Evolutionary conservation across 352 stramenopile genomes (phyloP).

Genomic region (Pythium angustatum): DNA sequence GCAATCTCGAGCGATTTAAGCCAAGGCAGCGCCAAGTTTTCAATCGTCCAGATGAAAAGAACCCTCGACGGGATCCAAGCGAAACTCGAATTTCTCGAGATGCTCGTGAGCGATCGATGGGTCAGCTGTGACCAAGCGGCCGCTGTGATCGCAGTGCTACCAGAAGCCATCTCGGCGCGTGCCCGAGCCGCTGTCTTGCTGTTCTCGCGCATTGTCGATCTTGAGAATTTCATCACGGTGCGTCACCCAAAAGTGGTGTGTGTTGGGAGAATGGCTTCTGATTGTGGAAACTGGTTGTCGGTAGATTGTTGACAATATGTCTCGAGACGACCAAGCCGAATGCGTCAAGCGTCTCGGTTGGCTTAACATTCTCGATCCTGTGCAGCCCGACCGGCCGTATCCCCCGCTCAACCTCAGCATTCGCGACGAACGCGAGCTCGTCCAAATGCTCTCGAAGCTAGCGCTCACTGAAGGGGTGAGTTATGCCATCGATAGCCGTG

Average conservation of each 20-base stretch:
- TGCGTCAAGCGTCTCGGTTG: conserved; percentile 70
- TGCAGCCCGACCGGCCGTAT: conserved; percentile 76
- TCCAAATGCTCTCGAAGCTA: conserved; percentile 77
- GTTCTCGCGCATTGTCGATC: conserved; percentile 68
- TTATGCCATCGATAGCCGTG: not conserved
- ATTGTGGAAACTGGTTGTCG: not conserved
- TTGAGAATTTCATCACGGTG: conserved; percentile 74
- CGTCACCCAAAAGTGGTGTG: conserved; percentile 2
- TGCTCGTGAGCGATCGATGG: conserved; percentile 54
- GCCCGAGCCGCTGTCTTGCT: conserved; percentile 54
- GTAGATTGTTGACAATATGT: conserved; percentile 56
- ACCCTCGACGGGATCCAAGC: conserved; percentile 31
- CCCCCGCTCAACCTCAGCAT: conserved; percentile 65
- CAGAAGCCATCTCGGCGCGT: conserved; percentile 48
- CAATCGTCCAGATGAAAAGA: conserved; percentile 27
- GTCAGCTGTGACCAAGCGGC: conserved; percentile 51
- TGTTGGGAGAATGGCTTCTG: not conserved
- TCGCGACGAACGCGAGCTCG: conserved; percentile 74
- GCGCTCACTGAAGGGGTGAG: conserved; percentile 63
- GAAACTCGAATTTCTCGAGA: conserved; percentile 46
- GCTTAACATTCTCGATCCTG: conserved; percentile 84
- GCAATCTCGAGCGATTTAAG: not conserved
- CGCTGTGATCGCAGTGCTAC: conserved; percentile 42
- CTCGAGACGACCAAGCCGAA: conserved; percentile 54
- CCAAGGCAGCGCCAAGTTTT: not conserved